Percentiles rank a stretch among this genome's conserved stretches.
phyloP scores from a whole-genome alignment of 202 grass and related monocot genomes.

The Carex sylvatica region DNA sequence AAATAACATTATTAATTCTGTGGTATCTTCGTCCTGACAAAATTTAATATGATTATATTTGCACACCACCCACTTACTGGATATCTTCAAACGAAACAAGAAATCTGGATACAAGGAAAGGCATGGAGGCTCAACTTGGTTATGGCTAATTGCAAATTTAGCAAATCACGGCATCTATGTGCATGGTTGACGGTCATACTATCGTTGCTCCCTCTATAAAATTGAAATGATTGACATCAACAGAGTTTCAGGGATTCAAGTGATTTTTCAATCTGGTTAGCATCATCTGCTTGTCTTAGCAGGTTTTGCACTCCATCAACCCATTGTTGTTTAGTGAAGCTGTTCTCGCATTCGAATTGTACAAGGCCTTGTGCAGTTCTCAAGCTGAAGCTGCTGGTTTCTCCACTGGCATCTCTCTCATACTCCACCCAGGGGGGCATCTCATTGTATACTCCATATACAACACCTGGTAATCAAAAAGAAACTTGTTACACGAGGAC shows the following conservation, averaged over 20 bases:
- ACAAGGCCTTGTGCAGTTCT: slow-evolving; percentile 71
- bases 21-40: not conserved
- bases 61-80: not conserved
- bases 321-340: slow-evolving; percentile 63
- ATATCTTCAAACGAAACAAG: not conserved
- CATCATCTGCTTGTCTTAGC: slow-evolving; percentile 50
- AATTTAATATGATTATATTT: not conserved
- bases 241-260: slow-evolving; percentile 34
- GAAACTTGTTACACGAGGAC: not conserved
- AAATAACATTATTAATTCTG: not conserved
- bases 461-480: slow-evolving; percentile 44
- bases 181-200: not conserved
- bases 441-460: slow-evolving; percentile 66
- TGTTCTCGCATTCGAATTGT: slow-evolving; percentile 73
- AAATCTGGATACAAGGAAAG: not conserved
- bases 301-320: slow-evolving; percentile 79
- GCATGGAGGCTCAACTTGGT: not conserved
- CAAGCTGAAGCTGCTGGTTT: slow-evolving; percentile 60
- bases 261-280: slow-evolving; percentile 32
- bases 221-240: slow-evolving; percentile 16
- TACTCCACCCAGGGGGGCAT: slow-evolving; percentile 59
- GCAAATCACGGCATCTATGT: not conserved
- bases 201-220: not conserved
- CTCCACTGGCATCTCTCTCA: slow-evolving; percentile 38
- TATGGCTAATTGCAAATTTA: not conserved